Evolutionary conservation across 2,329 filamentous ascomycete genomes (phyloP).

Genomic region (Ophiocordyceps camponoti-leonardi): DNA sequence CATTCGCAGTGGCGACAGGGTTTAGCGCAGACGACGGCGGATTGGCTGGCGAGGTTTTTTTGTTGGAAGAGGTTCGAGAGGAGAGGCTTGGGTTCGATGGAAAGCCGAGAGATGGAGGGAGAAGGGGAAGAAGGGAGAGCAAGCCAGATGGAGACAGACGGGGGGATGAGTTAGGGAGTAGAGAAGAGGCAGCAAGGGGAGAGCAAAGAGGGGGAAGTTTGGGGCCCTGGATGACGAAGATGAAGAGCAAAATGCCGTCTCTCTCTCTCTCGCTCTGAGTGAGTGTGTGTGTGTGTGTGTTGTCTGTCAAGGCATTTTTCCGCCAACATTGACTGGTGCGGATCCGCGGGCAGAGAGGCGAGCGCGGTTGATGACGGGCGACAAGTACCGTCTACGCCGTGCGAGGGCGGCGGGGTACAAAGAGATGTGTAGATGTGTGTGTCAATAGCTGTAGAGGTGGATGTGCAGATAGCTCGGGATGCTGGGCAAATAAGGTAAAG

Average conservation of each 20-base stretch:
- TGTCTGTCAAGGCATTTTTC: neutral
- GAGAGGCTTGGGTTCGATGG: neutral
- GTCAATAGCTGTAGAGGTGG: too few species aligned
- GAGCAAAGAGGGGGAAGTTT: neutral
- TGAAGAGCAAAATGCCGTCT: neutral
- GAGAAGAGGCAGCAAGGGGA: neutral
- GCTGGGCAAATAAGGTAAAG: too few species aligned
- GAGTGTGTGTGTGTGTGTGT: too few species aligned
- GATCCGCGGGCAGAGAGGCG: neutral
- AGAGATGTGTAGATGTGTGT: neutral
- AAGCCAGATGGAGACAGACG: neutral
- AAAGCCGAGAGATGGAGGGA: neutral
- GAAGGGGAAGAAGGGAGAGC: neutral
- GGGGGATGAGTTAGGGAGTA: neutral
- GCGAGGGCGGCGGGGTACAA: neutral
- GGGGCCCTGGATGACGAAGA: too few species aligned
- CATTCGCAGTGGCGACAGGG: conserved; percentile 1
- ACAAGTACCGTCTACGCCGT: neutral
- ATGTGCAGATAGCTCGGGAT: neutral
- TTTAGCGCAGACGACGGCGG: neutral
- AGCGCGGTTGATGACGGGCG: neutral
- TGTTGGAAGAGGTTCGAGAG: neutral
- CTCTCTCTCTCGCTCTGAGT: too few species aligned
- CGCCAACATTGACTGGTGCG: neutral
- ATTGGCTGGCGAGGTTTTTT: neutral